Percentiles rank a stretch among this genome's conserved stretches.
phyloP scores from a whole-genome alignment of 441 rosid species.

The Aleurites moluccanus region DNA sequence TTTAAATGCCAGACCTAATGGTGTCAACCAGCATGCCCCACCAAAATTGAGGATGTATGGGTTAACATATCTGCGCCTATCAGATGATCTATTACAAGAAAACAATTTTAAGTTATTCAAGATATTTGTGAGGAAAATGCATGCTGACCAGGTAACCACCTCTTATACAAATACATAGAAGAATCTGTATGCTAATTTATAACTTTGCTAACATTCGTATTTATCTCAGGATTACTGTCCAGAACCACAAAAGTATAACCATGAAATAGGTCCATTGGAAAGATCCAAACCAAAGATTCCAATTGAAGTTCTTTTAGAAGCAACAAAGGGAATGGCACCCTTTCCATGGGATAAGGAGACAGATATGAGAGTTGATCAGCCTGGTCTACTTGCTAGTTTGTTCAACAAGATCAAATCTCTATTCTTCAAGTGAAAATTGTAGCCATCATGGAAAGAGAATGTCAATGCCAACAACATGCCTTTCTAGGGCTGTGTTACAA shows the following conservation, averaged over 20 bases:
- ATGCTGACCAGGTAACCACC: constrained; percentile 65
- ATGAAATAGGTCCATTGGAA: constrained; percentile 47
- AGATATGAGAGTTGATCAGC: constrained; percentile 47
- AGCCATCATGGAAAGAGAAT: background rate
- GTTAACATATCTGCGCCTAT: constrained; percentile 63
- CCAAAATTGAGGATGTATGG: constrained; percentile 63
- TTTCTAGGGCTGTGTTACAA: background rate
- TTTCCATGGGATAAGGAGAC: constrained; percentile 66
- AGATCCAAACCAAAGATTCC: constrained; percentile 46
- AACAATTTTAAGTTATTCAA: constrained; percentile 58
- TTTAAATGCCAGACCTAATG: constrained; percentile 77
- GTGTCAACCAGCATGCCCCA: constrained; percentile 47
- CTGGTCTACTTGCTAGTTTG: constrained; percentile 42
- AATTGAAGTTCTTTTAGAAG: constrained; percentile 52
- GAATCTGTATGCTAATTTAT: background rate
- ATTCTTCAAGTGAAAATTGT: constrained; percentile 33
- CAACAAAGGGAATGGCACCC: constrained; percentile 48
- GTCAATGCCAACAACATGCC: constrained; percentile 2
- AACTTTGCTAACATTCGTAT: background rate
- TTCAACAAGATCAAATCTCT: constrained; percentile 32
- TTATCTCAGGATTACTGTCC: constrained; percentile 60
- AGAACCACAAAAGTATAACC: constrained; percentile 51
- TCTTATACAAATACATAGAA: background rate
- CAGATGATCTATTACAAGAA: constrained; percentile 40
- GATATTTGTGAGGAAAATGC: constrained; percentile 73